Conservation (phyloP, 2,329 filamentous ascomycete species). For the Passalora sequoiae region DNA sequence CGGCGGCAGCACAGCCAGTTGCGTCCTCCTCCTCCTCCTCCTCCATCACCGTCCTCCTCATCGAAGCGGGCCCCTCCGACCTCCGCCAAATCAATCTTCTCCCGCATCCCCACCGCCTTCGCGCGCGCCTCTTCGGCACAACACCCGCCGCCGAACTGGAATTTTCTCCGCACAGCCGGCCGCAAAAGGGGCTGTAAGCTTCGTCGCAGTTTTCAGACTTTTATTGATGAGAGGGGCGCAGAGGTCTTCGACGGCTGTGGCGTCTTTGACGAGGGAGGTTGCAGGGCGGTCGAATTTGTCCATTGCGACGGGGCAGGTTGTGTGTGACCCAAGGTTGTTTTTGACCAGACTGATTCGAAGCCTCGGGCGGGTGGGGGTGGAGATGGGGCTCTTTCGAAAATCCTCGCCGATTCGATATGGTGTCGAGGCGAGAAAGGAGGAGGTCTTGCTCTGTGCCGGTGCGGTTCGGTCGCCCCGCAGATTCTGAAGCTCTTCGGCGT, state of each 20-base stretch:
- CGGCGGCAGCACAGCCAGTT: constrained; percentile 29
- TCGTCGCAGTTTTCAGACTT: constrained; percentile 18
- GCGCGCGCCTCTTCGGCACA: constrained; percentile 15
- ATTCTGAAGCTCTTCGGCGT: constrained; percentile 56
- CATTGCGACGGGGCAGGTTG: constrained; percentile 19
- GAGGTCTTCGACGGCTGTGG: constrained; percentile 19
- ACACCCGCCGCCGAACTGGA: constrained; percentile 15
- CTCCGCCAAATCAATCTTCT: constrained; percentile 19
- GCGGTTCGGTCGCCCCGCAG: constrained; percentile 38
- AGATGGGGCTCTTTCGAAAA: constrained; percentile 15
- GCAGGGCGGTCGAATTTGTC: constrained; percentile 18
- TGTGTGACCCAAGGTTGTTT: constrained; percentile 22
- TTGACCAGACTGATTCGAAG: constrained; percentile 13
- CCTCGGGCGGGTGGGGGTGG: constrained; percentile 22
- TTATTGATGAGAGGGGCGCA: constrained; percentile 22
- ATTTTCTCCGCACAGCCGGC: no score
- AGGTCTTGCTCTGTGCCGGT: constrained; percentile 40
- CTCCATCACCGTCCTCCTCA: constrained; percentile 24
- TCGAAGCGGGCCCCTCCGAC: constrained; percentile 28
- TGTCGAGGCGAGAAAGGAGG: constrained; percentile 34
- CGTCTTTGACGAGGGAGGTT: constrained; percentile 19
- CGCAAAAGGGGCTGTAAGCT: constrained; percentile 16
- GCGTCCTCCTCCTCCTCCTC: no score
- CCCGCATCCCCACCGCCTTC: constrained; percentile 16
- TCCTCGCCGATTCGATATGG: constrained; percentile 16